Base-by-base conservation (phyloP, 352 stramenopile species). In the Globisporangium paroecandrum region DNA sequence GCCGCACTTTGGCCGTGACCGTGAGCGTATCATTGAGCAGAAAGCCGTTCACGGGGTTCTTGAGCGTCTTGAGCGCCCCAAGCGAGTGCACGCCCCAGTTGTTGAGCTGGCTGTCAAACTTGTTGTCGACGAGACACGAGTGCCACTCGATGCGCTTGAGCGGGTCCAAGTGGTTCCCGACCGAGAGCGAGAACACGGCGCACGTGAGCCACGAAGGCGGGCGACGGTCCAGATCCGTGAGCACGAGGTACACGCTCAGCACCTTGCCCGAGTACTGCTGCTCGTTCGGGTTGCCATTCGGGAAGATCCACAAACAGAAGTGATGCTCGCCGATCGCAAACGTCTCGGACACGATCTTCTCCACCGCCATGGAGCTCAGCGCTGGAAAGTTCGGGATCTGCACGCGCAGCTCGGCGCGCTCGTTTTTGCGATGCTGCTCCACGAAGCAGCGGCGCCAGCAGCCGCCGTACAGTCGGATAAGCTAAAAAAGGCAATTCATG, bases 11-110 rank as follows among this genome's bases (percentile, higher is more conserved):
- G n/a, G 81, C 78, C 2, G 82, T 80, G 22, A 93, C 76, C 1
- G 77, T 88, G 61, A 94, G 75, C n/a, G 75, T 76, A 27, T 84
- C 76, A 29, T 76, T 71, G 5, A 54, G 65, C 13, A 93, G 62
- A 36, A 82, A 93, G 10, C 84, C 85, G 41, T 77, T 83, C 32
- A 75, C 68, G 27, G 79, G 79, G 69, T 89, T 76, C 22, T 74
- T 78, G 27, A 94, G 73, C 64, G 73, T 80, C 24, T 71, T 69
- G 15, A 93, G 76, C 6, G 79, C 74, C 4, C 85, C 83, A 3
- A 93, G 76, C 22, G 85, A 91, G 61, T 94, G 87, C 27, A 94
- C 86, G 34, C 83, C 85, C 85, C 87, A 94, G 67, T 93, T 93
- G 73, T 89, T 89, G 22, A 94, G 75, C 41, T 85, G 63, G 20